Conservation (phyloP, 192 early-diverging fungal genomes). For the Umbelopsis ramanniana region DNA sequence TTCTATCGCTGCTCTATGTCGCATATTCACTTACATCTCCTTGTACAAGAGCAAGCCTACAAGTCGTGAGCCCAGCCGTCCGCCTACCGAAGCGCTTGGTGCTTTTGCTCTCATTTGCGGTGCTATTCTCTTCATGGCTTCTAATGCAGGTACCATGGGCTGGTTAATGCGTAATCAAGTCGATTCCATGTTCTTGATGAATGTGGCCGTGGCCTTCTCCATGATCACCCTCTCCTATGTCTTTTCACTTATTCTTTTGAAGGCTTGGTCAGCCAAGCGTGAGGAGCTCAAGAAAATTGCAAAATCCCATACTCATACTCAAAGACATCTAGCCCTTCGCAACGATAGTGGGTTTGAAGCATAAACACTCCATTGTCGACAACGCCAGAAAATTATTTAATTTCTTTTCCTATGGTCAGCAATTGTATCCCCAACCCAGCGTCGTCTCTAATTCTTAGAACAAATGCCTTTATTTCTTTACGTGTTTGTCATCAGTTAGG, state of each 20-base stretch:
- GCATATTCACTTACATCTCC: slow-evolving; percentile 37
- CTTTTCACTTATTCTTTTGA: slow-evolving; percentile 30
- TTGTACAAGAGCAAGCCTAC: slow-evolving; percentile 29
- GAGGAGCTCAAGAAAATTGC: slow-evolving; percentile 28
- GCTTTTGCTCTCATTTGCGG: slow-evolving; percentile 39
- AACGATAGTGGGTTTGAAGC: slow-evolving; percentile 11
- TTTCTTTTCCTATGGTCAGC: too few relatives aligned
- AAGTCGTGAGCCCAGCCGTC: slow-evolving; percentile 23
- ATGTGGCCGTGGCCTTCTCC: slow-evolving; percentile 38
- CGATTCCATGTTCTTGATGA: slow-evolving; percentile 46
- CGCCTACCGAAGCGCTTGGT: slow-evolving; percentile 36
- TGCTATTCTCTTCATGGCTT: slow-evolving; percentile 43
- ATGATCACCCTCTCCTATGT: slow-evolving; percentile 39
- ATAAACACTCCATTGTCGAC: background rate
- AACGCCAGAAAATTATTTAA: background rate
- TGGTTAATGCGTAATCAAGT: slow-evolving; percentile 36
- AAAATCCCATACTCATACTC: background rate
- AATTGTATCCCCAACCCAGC: background rate
- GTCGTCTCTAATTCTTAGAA: background rate
- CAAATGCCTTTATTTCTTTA: background rate
- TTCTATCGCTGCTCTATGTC: slow-evolving; percentile 30
- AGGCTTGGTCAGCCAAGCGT: slow-evolving; percentile 39
- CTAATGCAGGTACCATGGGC: slow-evolving; percentile 38
- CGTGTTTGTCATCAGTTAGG: background rate
- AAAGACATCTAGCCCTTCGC: background rate